These are phyloP conservation scores for Blumeriella jaapii DNA, from an alignment of 2,329 filamentous ascomycete genomes.

Conservation along the genomic window DNA sequence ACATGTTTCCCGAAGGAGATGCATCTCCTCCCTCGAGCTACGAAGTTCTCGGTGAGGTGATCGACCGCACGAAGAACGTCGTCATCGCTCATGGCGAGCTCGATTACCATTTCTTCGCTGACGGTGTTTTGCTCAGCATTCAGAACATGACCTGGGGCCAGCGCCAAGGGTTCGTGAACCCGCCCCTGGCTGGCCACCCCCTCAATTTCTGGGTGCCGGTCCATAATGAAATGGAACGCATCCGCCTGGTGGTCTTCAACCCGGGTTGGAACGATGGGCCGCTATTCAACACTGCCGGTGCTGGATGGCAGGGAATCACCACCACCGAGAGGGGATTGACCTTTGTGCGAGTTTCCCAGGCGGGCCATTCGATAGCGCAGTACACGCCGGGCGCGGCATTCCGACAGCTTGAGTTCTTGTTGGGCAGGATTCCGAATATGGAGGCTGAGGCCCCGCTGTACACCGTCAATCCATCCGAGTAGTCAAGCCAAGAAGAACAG, in stretches of 20 bases:
- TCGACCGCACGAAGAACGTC: slow-evolving; percentile 49
- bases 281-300: slow-evolving; percentile 53
- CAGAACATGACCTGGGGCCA: slow-evolving; percentile 62
- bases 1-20: slow-evolving; percentile 38
- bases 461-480: too few species aligned
- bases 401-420: slow-evolving; percentile 61
- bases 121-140: slow-evolving; percentile 33
- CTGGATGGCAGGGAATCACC: slow-evolving; percentile 57
- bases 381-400: slow-evolving; percentile 59
- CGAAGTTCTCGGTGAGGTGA: slow-evolving; percentile 44
- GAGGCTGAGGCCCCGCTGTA: too few species aligned
- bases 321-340: slow-evolving; percentile 69
- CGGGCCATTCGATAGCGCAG: slow-evolving; percentile 54
- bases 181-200: too few species aligned
- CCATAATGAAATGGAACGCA: not conserved
- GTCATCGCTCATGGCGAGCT: slow-evolving; percentile 45
- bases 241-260: too few species aligned
- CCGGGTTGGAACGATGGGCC: slow-evolving; percentile 55
- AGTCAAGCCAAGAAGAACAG: too few species aligned
- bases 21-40: slow-evolving; percentile 36
- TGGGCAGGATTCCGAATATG: slow-evolving; percentile 68
- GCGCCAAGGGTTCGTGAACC: slow-evolving; percentile 42
- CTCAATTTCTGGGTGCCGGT: slow-evolving; percentile 21
- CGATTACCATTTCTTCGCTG: not conserved
- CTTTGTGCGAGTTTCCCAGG: slow-evolving; percentile 49